Conservation (phyloP, 805 yeast genomes). For the Danielozyma ontarioensis region DNA sequence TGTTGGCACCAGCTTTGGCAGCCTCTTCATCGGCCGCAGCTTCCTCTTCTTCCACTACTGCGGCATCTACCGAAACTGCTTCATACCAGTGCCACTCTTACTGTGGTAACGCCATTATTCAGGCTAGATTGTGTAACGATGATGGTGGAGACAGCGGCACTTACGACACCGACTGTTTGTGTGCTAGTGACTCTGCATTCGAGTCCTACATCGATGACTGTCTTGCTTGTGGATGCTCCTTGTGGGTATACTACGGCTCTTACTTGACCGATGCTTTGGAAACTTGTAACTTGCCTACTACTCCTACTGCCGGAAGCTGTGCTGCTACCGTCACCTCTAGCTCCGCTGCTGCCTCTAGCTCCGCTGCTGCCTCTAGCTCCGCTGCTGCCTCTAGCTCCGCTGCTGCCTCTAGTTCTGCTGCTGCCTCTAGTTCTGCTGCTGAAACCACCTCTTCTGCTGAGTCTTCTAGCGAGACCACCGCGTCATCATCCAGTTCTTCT, state of each 20-base stretch:
- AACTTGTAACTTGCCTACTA: conserved; percentile 24
- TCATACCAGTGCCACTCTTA: too few relatives aligned
- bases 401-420: neutral
- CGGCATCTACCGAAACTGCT: too few relatives aligned
- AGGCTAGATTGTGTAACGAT: neutral
- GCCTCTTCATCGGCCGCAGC: too few relatives aligned
- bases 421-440: neutral
- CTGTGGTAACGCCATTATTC: neutral
- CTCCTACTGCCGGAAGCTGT: conserved; percentile 16
- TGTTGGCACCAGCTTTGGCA: too few relatives aligned
- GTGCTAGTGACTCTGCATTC: conserved; percentile 19
- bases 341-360: neutral
- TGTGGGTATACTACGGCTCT: conserved; percentile 31
- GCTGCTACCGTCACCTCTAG: neutral
- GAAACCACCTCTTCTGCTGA: neutral
- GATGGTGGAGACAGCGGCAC: neutral
- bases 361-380: neutral
- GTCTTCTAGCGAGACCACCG: neutral
- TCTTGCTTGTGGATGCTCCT: conserved; percentile 37
- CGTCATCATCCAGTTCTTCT: neutral
- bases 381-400: neutral
- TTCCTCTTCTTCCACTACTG: too few relatives aligned
- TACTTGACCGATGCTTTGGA: conserved; percentile 23
- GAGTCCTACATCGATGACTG: conserved; percentile 21
- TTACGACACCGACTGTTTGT: conserved; percentile 21